These are phyloP conservation scores for Gilbertella persicaria DNA, from an alignment of 371 early-diverging fungal species.

Conservation along the genomic window DNA sequence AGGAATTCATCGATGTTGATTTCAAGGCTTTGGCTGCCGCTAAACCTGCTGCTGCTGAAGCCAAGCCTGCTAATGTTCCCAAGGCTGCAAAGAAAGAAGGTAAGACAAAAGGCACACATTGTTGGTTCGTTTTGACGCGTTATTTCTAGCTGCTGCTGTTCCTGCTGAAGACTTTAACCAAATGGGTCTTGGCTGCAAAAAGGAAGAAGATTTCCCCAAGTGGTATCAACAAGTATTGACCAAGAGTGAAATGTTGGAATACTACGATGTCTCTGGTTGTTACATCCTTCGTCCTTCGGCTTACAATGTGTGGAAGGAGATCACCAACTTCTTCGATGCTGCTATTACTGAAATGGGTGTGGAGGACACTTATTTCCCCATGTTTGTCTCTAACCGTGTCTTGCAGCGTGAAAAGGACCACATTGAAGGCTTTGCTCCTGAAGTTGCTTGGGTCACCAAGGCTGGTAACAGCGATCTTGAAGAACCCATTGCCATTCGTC, in stretches of 20 bases:
- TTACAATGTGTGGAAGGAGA: slow-evolving; percentile 98
- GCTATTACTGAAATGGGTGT: slow-evolving; percentile 95
- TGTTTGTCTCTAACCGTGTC: slow-evolving; percentile 95
- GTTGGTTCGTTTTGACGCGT: not conserved
- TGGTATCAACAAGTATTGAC: slow-evolving; percentile 97
- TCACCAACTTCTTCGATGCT: slow-evolving; percentile 92
- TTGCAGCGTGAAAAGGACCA: slow-evolving; percentile 99
- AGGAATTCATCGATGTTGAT: slow-evolving; percentile 45
- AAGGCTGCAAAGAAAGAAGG: slow-evolving; percentile 44
- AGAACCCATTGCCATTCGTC: slow-evolving; percentile 99
- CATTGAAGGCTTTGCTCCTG: slow-evolving; percentile 99
- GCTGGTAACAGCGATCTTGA: slow-evolving; percentile 94
- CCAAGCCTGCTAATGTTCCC: slow-evolving; percentile 30
- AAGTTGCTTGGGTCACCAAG: slow-evolving; percentile 99
- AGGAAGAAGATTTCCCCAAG: slow-evolving; percentile 90
- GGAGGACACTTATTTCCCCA: slow-evolving; percentile 99
- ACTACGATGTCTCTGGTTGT: slow-evolving; percentile 99
- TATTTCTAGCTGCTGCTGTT: slow-evolving; percentile 23
- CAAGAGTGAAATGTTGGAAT: slow-evolving; percentile 98
- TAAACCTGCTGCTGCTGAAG: slow-evolving; percentile 36
- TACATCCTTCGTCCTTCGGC: slow-evolving; percentile 98
- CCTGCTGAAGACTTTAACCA: slow-evolving; percentile 56
- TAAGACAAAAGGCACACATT: too few relatives aligned
- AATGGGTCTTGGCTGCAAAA: slow-evolving; percentile 93
- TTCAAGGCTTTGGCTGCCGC: slow-evolving; percentile 50